Percentiles rank a stretch among this genome's conserved stretches.
phyloP scores from a whole-genome alignment of 768 basidiomycete species.

The Lentinula edodes region DNA sequence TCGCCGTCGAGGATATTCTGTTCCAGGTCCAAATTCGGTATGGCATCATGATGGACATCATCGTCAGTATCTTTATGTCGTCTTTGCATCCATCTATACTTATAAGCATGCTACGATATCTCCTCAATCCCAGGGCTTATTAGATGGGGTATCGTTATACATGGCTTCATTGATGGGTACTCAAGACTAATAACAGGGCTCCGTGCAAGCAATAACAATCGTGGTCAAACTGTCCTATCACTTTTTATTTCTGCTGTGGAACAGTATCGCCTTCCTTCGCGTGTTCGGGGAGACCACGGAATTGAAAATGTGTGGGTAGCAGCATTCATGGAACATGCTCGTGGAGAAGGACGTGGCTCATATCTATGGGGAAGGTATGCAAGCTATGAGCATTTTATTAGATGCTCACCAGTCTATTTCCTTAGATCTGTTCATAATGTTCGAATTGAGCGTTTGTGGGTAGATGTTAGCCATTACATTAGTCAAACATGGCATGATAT shows the following conservation, averaged over 20 bases:
- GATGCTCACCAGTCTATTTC: background rate
- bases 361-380: conserved; percentile 20
- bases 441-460: no score
- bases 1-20: background rate
- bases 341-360: conserved; percentile 14
- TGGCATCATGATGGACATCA: conserved; percentile 35
- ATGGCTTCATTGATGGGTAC: conserved; percentile 15
- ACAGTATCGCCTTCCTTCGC: conserved; percentile 15
- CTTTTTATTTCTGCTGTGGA: conserved; percentile 11
- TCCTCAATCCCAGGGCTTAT: conserved; percentile 20
- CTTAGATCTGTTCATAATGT: conserved; percentile 19
- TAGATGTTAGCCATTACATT: background rate
- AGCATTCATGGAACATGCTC: conserved; percentile 15
- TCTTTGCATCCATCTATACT: background rate
- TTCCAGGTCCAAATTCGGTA: conserved; percentile 9
- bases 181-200: conserved; percentile 15
- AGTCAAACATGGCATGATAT: conserved; percentile 8
- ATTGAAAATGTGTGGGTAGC: conserved; percentile 20
- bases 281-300: conserved; percentile 21
- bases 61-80: conserved; percentile 15
- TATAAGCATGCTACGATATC: background rate
- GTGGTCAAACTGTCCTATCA: conserved; percentile 5
- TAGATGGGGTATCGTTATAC: conserved; percentile 19
- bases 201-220: background rate
- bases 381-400: background rate